A percentile compares a stretch with the other conserved stretches of the same genome.
These are phyloP conservation scores for Didymella pinodella DNA, from an alignment of 2,329 filamentous ascomycete genomes.

Conservation along the genomic window DNA sequence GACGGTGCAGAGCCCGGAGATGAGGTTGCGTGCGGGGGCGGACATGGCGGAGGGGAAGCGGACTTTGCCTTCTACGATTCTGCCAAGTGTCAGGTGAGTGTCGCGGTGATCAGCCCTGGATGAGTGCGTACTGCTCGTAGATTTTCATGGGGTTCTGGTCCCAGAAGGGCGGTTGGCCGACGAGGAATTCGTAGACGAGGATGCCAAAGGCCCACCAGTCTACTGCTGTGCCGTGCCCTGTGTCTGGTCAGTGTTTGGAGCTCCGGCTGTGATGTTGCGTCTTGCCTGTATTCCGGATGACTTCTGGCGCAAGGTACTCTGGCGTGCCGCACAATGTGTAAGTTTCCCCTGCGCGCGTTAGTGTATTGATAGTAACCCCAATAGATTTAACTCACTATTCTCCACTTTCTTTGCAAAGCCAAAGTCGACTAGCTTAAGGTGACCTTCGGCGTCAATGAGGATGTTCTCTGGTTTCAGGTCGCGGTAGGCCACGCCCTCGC, in stretches of 20 bases:
- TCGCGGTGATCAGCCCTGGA: neutral
- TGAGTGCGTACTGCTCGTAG: slow-evolving; percentile 68
- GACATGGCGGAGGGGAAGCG: slow-evolving; percentile 75
- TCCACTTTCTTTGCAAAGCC: slow-evolving; percentile 84
- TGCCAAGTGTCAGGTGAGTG: slow-evolving; percentile 41
- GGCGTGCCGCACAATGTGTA: slow-evolving; percentile 86
- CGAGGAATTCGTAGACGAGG: slow-evolving; percentile 83
- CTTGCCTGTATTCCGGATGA: slow-evolving; percentile 79
- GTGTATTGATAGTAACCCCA: neutral
- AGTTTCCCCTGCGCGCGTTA: slow-evolving; percentile 65
- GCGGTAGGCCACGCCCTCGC: slow-evolving; percentile 80
- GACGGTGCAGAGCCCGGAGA: slow-evolving; percentile 77
- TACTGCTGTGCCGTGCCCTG: slow-evolving; percentile 72
- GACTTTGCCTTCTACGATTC: slow-evolving; percentile 80
- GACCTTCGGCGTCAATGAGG: slow-evolving; percentile 76
- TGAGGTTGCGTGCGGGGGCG: slow-evolving; percentile 74
- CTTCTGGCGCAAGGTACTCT: slow-evolving; percentile 84
- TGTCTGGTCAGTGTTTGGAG: slow-evolving; percentile 25
- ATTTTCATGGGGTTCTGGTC: slow-evolving; percentile 87
- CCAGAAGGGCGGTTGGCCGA: slow-evolving; percentile 87
- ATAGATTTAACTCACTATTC: slow-evolving; percentile 52
- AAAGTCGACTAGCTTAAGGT: slow-evolving; percentile 85
- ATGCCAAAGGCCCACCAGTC: slow-evolving; percentile 91
- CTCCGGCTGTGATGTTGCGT: neutral
- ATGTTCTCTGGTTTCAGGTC: slow-evolving; percentile 87